Base-by-base conservation (phyloP, 2,329 filamentous ascomycete species). In the Pezicula rhizophila region DNA sequence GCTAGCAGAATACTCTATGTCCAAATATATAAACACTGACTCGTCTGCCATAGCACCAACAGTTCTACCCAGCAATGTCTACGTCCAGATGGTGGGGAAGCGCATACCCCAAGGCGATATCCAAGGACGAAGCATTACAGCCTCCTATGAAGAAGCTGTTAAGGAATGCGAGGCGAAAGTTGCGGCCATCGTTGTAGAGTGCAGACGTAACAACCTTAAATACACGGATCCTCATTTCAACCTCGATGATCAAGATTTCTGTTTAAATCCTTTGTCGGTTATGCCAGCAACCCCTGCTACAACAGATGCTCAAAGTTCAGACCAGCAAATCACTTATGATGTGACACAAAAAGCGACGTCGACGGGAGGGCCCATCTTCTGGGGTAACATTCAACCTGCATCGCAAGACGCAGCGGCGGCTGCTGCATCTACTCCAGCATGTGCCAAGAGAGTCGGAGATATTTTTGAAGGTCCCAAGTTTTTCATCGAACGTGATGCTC, bases 171-270 rank as follows among this genome's bases (percentile, higher is more conserved):
- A 71, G 43, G 77, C 77, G 50, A 85, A 74, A 68, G 84, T 75
- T 1, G 72, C 70, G 34, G 75, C 78, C 60, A 81, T 82, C 49
- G 71, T 78, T 47, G 69, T 71, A 46, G 78, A 82, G 59, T 92
- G 88, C 64, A 74, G 80, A 17, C 77, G 85, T 4, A 72, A 88
- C 45, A 93, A 93, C 66, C 84, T 87, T 59, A 90, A 88, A 65
- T 95, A 92, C 62, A 78, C 84, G 11, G 88, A 92, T 60, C 78
- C 82, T 20, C 81, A 91, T 64, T 95, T 93, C 62, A 85, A 93
- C 62, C 79, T 93, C 45, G 87, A 92, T 34, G 25, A 44, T n/a
- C 47, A 47, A 23, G 47, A 54, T 8, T 45, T 51, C 45, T 54
- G 52, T 33, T 28, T 54, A 8, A 50, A 39, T n/a, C 17, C 52